Conservation (phyloP, 2,329 filamentous ascomycete genomes). For the Xylaria sp. region DNA sequence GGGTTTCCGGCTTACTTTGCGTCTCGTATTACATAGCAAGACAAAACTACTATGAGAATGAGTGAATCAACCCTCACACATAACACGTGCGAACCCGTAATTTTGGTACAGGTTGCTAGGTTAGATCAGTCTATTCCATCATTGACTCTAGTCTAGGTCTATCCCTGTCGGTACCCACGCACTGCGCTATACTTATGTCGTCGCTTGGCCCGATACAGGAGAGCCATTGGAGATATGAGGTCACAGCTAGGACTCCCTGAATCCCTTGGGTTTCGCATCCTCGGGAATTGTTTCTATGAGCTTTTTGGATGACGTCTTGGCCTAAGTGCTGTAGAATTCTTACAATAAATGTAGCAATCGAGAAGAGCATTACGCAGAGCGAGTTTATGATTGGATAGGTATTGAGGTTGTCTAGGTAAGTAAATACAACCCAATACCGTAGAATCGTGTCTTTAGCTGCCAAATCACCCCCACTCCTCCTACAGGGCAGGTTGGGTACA, state of each 20-base stretch:
- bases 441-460: neutral
- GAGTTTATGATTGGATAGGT: neutral
- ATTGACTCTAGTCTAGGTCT: neutral
- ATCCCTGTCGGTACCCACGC: neutral
- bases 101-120: neutral
- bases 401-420: neutral
- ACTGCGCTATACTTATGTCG: neutral
- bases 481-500: neutral
- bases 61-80: neutral
- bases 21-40: constrained; percentile 7
- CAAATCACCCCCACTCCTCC: neutral
- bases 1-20: neutral
- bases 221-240: constrained; percentile 7
- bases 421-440: too few species aligned
- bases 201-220: constrained; percentile 3
- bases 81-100: neutral
- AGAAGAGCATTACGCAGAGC: constrained; percentile 19
- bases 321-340: neutral
- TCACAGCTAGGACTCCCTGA: constrained; percentile 25
- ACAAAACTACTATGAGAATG: neutral
- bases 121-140: neutral
- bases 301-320: neutral
- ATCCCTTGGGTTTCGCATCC: constrained; percentile 5
- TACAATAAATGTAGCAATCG: neutral
- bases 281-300: neutral